Base-by-base conservation (phyloP, 768 basidiomycete species). In the Suillus spraguei region DNA sequence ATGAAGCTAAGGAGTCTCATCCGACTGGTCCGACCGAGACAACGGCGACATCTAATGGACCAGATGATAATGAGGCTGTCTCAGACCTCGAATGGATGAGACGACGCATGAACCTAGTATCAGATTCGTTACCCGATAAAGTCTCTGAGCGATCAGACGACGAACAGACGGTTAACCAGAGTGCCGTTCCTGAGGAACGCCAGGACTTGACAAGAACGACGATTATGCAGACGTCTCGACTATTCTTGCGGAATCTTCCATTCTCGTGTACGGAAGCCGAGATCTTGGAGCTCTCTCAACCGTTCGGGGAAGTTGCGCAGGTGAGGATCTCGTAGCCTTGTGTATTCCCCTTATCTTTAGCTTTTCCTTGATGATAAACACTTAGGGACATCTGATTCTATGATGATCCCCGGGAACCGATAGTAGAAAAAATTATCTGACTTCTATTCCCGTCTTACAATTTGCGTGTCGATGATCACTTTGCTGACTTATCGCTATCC, bases 231-330 rank as follows among this genome's bases (percentile, higher is more conserved):
- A 96, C 95, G 0, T 83, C 86, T 1, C 86, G 96, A 5, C 79
- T 99, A 2, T 99, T 99, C 71, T 78, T 99, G 6, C 93, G 97
- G n/a, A 99, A 99, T 71, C 76, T 99, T n/a, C 82, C 95, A 0
- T 99, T 95, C 70, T 85, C 89, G 0, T 93, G 91, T 63, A 89
- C 90, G 8, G 84, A 90, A 20, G 74, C 80, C 2, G 95, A 97
- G 58, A 76, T 99, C 1, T 70, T 74, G 3, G 80, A 82, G 14
- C 80, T 88, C 2, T 95, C 95, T 73, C 72, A 75, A 4, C 79
- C 83, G 0, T 93, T 85, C 71, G 96, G 96, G 10, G 80, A 85
- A 52, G 72, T 97, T 39, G 82, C 82, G 47, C 91, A 95, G 89
- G 94, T 94, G 65, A 82, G 86, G 58, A 5, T 66, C 28, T 16